phyloP scores from a whole-genome alignment of 2,329 filamentous ascomycete genomes.

The Diaporthe capsici region DNA sequence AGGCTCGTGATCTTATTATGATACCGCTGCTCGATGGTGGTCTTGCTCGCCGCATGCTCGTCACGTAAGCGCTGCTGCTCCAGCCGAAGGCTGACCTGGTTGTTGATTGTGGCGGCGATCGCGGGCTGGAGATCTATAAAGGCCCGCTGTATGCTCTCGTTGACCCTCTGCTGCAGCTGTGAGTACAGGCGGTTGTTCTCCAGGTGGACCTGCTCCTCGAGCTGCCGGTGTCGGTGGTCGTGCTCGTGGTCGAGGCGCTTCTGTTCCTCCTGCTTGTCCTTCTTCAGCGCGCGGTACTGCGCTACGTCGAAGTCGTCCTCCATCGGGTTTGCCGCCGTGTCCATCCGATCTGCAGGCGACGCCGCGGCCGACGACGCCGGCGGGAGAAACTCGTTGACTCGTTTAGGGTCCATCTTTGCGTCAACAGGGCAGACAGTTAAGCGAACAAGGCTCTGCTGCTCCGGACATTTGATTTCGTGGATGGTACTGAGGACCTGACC shows the following conservation, averaged over 20 bases:
- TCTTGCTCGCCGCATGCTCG: slow-evolving; percentile 35
- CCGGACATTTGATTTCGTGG: slow-evolving; percentile 3
- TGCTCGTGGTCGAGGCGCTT: slow-evolving; percentile 36
- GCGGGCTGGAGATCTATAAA: slow-evolving; percentile 33
- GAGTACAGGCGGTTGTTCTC: slow-evolving; percentile 32
- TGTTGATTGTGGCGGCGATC: slow-evolving; percentile 35
- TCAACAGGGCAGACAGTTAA: slow-evolving; percentile 1
- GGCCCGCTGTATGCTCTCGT: slow-evolving; percentile 36
- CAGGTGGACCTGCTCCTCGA: slow-evolving; percentile 35
- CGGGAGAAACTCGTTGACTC: slow-evolving; percentile 39
- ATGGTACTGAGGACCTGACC: neutral
- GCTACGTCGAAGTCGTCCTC: slow-evolving; percentile 38
- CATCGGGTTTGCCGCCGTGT: neutral
- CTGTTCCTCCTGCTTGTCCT: slow-evolving; percentile 39
- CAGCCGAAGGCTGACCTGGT: slow-evolving; percentile 36
- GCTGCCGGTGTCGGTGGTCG: slow-evolving; percentile 8
- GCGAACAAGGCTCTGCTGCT: neutral
- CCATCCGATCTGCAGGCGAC: slow-evolving; percentile 4
- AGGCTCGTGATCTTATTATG: slow-evolving; percentile 36
- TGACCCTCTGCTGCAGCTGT: slow-evolving; percentile 37
- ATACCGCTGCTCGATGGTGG: slow-evolving; percentile 32
- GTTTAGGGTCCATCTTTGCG: slow-evolving; percentile 30
- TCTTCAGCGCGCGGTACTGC: slow-evolving; percentile 33
- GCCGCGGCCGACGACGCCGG: neutral
- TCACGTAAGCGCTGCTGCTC: slow-evolving; percentile 36